Conservation (phyloP, 164 flowering plant genomes). For the Amborella trichopoda region DNA sequence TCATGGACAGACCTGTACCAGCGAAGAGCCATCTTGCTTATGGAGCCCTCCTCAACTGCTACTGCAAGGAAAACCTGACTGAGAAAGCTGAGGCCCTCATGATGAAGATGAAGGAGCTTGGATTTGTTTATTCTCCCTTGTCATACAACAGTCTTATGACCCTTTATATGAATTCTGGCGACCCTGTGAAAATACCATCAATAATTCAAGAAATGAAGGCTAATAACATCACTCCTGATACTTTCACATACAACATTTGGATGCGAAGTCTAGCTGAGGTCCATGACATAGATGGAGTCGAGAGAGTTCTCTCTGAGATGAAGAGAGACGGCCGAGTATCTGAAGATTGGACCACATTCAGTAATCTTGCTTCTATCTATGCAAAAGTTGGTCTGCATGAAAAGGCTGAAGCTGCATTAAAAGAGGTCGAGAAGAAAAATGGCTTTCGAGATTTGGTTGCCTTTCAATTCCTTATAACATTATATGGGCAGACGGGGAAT, state of each 20-base stretch:
- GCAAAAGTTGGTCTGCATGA: conserved; percentile 58
- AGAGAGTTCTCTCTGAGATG: conserved; percentile 84
- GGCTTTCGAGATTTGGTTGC: conserved; percentile 38
- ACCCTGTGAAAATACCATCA: conserved; percentile 54
- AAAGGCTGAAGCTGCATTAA: conserved; percentile 75
- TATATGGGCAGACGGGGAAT: conserved; percentile 70
- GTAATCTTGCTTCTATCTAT: conserved; percentile 88
- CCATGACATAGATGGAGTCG: conserved; percentile 71
- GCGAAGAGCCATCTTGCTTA: conserved; percentile 66
- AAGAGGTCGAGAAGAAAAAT: conserved; percentile 72
- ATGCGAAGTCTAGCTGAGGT: conserved; percentile 83
- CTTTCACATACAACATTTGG: conserved; percentile 75
- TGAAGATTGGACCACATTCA: conserved; percentile 89
- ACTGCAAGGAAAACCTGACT: conserved; percentile 72
- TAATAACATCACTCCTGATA: conserved; percentile 39
- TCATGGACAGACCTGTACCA: conserved; percentile 63
- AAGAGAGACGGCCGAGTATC: conserved; percentile 71
- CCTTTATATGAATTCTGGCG: conserved; percentile 50
- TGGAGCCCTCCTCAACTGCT: conserved; percentile 85
- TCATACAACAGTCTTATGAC: conserved; percentile 91
- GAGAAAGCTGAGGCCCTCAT: conserved; percentile 83
- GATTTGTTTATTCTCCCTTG: conserved; percentile 51
- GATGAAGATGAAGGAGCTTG: conserved; percentile 89
- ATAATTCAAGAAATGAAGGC: conserved; percentile 84
- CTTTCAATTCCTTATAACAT: conserved; percentile 67